Percentiles rank a stretch among this genome's conserved stretches.
These are phyloP conservation scores for Arabis alpina DNA, from an alignment of 345 rosid species.

Conservation along the genomic window DNA sequence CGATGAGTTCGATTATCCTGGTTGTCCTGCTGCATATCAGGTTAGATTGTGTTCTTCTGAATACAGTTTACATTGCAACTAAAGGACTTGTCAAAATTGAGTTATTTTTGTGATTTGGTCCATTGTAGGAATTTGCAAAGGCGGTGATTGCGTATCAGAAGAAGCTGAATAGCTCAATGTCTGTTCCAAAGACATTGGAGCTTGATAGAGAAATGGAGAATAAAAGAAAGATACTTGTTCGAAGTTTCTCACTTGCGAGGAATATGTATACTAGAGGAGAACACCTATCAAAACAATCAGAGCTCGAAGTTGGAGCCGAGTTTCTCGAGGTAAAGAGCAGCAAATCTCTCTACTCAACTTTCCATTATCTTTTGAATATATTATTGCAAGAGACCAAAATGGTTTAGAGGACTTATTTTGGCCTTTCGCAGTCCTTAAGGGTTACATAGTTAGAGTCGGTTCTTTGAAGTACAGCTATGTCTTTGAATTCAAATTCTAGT, in stretches of 20 bases:
- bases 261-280: slow-evolving; percentile 54
- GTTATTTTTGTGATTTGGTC: neutral
- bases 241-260: slow-evolving; percentile 81
- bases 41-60: slow-evolving; percentile 42
- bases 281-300: slow-evolving; percentile 55
- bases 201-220: slow-evolving; percentile 69
- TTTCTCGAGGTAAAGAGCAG: slow-evolving; percentile 67
- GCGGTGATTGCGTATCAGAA: slow-evolving; percentile 85
- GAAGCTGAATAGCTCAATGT: slow-evolving; percentile 57
- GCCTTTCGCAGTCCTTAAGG: slow-evolving; percentile 31
- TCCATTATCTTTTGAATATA: neutral
- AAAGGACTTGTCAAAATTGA: neutral
- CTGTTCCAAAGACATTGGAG: slow-evolving; percentile 50
- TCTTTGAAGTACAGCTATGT: slow-evolving; percentile 17
- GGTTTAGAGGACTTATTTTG: slow-evolving; percentile 9
- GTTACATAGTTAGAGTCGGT: slow-evolving; percentile 24
- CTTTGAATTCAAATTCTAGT: slow-evolving; percentile 23
- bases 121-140: slow-evolving; percentile 76
- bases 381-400: slow-evolving; percentile 28
- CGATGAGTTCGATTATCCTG: slow-evolving; percentile 63
- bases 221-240: slow-evolving; percentile 54
- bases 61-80: neutral
- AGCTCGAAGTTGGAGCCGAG: slow-evolving; percentile 70
- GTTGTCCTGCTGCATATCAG: slow-evolving; percentile 69
- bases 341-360: neutral